Evolutionary conservation across 2,329 filamentous ascomycete species (phyloP).

Genomic region (Zymoseptoria crescenta): DNA sequence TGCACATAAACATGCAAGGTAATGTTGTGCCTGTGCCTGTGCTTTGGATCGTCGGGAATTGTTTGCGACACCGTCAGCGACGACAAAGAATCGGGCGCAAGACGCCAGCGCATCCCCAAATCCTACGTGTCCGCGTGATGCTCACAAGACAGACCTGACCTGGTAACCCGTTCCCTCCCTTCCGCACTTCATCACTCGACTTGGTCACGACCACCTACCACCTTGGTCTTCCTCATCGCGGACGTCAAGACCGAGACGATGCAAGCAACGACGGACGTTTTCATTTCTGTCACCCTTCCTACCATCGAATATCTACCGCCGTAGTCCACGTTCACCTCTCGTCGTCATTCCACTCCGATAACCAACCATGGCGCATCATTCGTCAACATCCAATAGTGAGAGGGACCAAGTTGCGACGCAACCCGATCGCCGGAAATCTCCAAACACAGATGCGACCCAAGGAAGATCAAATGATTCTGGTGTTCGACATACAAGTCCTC

Average conservation of each 20-base stretch:
- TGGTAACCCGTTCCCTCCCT: neutral
- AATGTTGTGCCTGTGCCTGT: no score
- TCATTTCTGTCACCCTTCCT: neutral
- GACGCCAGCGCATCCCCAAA: neutral
- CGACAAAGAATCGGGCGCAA: neutral
- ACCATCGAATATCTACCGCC: neutral
- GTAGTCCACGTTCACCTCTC: neutral
- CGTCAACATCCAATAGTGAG: neutral
- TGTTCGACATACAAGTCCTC: neutral
- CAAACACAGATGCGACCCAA: neutral
- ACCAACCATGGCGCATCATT: neutral
- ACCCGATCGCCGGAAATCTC: neutral
- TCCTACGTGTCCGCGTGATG: neutral
- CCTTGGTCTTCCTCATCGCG: neutral
- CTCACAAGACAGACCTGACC: neutral
- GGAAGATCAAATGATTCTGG: neutral
- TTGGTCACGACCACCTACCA: neutral
- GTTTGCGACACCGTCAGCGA: neutral
- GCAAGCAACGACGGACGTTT: neutral
- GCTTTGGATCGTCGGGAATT: no score
- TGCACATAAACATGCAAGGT: no score
- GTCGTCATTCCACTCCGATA: neutral
- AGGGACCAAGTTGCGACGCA: neutral
- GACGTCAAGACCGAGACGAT: neutral
- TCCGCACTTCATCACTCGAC: neutral